These are phyloP conservation scores for Coemansia sp. DNA, from an alignment of 192 early-diverging fungal genomes.

Conservation along the genomic window DNA sequence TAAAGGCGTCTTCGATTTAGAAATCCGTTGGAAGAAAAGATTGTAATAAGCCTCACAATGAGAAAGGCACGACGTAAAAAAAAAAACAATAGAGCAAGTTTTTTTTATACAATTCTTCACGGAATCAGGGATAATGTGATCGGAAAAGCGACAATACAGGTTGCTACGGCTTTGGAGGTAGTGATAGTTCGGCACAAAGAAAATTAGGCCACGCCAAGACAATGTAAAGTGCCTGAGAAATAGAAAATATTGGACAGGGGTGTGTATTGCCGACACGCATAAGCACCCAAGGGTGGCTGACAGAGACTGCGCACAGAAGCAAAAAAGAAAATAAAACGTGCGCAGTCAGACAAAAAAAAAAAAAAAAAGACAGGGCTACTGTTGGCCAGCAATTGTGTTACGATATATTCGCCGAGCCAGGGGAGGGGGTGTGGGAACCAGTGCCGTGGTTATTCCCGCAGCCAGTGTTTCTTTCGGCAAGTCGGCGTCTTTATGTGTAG, in stretches of 20 bases:
- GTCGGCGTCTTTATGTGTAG: neutral
- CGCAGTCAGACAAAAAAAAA: neutral
- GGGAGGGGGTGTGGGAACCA: constrained; percentile 6
- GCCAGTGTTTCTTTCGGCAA: neutral
- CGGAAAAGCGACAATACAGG: constrained; percentile 2
- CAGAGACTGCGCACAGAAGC: neutral
- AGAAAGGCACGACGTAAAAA: neutral
- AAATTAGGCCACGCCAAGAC: neutral
- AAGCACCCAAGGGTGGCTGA: neutral
- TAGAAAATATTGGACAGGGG: neutral
- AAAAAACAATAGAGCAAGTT: neutral
- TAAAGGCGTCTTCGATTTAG: neutral
- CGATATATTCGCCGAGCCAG: neutral
- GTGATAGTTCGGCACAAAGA: neutral
- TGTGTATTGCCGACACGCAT: neutral
- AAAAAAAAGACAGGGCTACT: neutral
- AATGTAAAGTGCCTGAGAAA: neutral
- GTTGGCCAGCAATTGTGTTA: neutral
- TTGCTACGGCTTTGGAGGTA: constrained; percentile 5
- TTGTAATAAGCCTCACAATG: neutral
- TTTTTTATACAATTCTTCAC: neutral
- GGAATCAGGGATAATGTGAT: constrained; percentile 9
- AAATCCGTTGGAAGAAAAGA: neutral
- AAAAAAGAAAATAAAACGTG: neutral
- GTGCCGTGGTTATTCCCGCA: neutral